Evolutionary conservation across 2,329 filamentous ascomycete genomes (phyloP).

Genomic region (Xylaria sp.): DNA sequence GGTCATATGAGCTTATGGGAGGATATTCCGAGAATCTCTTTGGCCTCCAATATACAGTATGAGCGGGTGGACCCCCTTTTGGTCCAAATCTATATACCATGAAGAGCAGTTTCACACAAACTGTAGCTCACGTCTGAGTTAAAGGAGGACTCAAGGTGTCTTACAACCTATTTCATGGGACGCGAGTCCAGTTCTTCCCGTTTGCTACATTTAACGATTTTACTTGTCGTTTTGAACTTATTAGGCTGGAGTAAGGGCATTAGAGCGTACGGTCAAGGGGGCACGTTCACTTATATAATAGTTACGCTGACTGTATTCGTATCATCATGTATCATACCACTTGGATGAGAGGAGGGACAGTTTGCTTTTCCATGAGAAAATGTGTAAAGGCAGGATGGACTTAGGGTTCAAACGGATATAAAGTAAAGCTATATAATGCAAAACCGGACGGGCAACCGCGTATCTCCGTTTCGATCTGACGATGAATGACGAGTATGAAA

Average conservation of each 20-base stretch:
- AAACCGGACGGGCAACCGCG: background rate
- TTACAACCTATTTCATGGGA: conserved; percentile 21
- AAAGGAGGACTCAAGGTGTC: background rate
- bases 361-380: background rate
- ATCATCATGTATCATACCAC: background rate
- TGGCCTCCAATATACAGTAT: background rate
- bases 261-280: background rate
- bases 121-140: background rate
- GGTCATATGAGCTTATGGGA: conserved; percentile 40
- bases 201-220: background rate
- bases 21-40: background rate
- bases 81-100: background rate
- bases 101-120: background rate
- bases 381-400: background rate
- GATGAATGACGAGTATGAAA: background rate
- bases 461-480: background rate
- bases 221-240: background rate
- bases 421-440: background rate
- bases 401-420: background rate
- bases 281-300: background rate
- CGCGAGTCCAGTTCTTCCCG: background rate
- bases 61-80: background rate
- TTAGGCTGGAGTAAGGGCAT: background rate
- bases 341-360: background rate
- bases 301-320: background rate